Evolutionary conservation across 129 eudicot genomes (phyloP).

Genomic region (Flaveria robusta): DNA sequence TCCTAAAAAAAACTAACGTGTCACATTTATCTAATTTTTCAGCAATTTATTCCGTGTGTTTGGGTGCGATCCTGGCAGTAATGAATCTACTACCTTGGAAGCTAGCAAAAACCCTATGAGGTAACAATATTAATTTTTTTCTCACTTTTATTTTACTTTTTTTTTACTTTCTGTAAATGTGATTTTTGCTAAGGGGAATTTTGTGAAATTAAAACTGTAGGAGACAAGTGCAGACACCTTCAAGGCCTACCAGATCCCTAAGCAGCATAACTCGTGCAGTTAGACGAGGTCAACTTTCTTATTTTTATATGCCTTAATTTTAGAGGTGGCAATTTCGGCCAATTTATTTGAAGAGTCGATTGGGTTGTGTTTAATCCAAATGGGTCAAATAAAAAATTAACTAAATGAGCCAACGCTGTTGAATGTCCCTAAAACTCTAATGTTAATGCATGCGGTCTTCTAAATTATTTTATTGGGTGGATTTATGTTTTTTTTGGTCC

Average conservation of each 20-base stretch:
- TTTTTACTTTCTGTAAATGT: not conserved
- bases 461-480: too few species aligned
- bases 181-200: constrained; percentile 7
- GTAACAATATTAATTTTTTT: constrained; percentile 31
- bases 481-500: not conserved
- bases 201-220: constrained; percentile 34
- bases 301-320: not conserved
- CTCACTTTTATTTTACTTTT: not conserved
- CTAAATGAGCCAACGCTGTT: not conserved
- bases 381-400: not conserved
- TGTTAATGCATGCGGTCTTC: too few species aligned
- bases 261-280: constrained; percentile 91
- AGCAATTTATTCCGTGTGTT: constrained; percentile 94
- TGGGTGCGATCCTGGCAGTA: constrained; percentile 71
- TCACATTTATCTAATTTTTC: constrained; percentile 27
- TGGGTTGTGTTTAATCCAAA: constrained; percentile 6
- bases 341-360: not conserved
- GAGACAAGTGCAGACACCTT: constrained; percentile 88
- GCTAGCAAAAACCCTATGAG: constrained; percentile 99
- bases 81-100: constrained; percentile 88
- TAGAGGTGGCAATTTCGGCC: not conserved
- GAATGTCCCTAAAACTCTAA: not conserved
- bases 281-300: constrained; percentile 67
- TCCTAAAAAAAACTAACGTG: too few species aligned
- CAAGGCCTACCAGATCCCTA: constrained; percentile 88